Evolutionary conservation across 805 yeast species (phyloP).

Genomic region (Trichomonascus vanleenenianus): DNA sequence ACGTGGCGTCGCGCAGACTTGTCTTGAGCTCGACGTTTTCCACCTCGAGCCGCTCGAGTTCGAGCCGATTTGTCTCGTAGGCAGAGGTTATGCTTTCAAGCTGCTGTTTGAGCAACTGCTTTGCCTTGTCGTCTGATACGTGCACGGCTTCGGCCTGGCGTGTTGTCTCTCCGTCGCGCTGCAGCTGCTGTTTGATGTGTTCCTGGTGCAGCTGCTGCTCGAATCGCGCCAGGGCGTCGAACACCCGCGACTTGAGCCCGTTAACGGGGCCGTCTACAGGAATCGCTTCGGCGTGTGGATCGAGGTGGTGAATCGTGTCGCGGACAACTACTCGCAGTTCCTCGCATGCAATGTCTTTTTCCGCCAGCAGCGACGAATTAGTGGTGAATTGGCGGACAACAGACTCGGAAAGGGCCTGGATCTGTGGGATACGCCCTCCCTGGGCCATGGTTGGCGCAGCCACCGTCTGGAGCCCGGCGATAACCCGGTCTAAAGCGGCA

Average conservation of each 20-base stretch:
- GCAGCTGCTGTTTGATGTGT: background rate
- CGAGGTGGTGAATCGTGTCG: slow-evolving; percentile 7
- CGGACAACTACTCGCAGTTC: slow-evolving; percentile 4
- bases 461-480: background rate
- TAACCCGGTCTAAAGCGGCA: too few species aligned
- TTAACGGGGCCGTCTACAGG: background rate
- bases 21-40: slow-evolving; percentile 21
- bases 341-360: background rate
- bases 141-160: background rate
- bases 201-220: slow-evolving; percentile 2
- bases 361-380: background rate
- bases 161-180: background rate
- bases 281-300: slow-evolving; percentile 3
- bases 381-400: background rate
- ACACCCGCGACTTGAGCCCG: slow-evolving; percentile 5
- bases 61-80: slow-evolving; percentile 17
- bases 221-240: background rate
- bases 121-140: slow-evolving; percentile 6
- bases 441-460: too few species aligned
- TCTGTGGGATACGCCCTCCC: background rate
- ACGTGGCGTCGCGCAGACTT: slow-evolving; percentile 17
- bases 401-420: background rate
- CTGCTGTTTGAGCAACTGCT: slow-evolving; percentile 13
- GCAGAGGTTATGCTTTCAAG: slow-evolving; percentile 14
- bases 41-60: slow-evolving; percentile 18